Evolutionary conservation across 495 filamentous ascomycete genomes (phyloP), one percentile per base, ranked within the genome.

Genomic region (Lepidopterella palustris): DNA sequence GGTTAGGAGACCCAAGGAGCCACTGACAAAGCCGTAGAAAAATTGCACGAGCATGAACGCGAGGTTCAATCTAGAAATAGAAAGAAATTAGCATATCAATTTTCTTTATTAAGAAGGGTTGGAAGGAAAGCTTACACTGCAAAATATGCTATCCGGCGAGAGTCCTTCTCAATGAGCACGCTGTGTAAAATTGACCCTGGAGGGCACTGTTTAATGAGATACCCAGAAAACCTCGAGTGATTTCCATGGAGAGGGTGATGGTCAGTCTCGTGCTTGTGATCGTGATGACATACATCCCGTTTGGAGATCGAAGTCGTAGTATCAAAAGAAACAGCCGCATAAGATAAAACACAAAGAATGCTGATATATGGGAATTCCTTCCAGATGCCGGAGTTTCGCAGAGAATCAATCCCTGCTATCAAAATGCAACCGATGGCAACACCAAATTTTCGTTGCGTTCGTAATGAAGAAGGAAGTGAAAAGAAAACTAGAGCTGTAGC

Each of bases 101-200:
- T 15, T 15, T 21, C 29, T 9, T 35, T 9, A 45, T 20, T 1
- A 45, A 21, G 3, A 27, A 51, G 5, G 8, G 23, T 18, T 8
- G 15, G 8, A 39, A 20, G n/a, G n/a, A n/a, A 27, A 31, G 76
- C 83, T 62, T 76, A 93, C 90, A 74, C 79, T 84, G 95, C 96
- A 58, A 98, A 98, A 75, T 97, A 99, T 66, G 95, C 92, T 60
- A 99, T 99, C 27, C 93, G 83, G 32, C 93, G 82, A 6, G 95
- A 97, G 71, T 99, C 92, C 65, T 90, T 92, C 64, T 96, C 91
- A 24, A 85, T 80, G 59, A 99, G 73, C 59, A 99, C 90, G 57
- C 89, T 85, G 58, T 95, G 84, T 13, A 96, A 60, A 13, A 97
- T 71, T 2, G 91, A 89, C 73, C 84, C 92, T 26, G 76, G 77